Percentiles rank a stretch among this genome's conserved stretches.
Evolutionary conservation across 2,329 filamentous ascomycete genomes (phyloP).

Genomic region (Botrytis sinoallii): DNA sequence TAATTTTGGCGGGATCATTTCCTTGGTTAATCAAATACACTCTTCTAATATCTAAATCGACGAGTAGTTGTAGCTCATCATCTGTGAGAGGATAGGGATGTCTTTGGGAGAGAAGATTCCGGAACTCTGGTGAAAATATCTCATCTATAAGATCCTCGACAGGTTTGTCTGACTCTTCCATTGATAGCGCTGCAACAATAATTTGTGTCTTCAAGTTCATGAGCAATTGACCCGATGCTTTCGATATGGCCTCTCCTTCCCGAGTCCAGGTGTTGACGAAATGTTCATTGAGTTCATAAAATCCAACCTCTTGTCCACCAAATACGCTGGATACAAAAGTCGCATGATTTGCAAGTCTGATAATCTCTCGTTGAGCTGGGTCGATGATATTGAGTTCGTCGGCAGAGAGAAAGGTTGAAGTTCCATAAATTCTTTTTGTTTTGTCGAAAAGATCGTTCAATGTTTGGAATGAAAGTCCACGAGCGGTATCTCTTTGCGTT

Average conservation of each 20-base stretch:
- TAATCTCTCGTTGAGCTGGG: constrained; percentile 53
- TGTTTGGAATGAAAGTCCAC: constrained; percentile 59
- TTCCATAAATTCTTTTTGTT: constrained; percentile 59
- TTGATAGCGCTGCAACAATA: constrained; percentile 59
- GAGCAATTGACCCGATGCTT: constrained; percentile 58
- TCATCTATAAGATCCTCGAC: constrained; percentile 56
- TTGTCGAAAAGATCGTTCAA: constrained; percentile 62
- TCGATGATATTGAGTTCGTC: constrained; percentile 51
- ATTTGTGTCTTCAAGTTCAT: constrained; percentile 66
- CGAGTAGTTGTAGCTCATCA: constrained; percentile 58
- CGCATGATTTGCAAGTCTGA: constrained; percentile 62
- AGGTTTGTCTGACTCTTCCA: constrained; percentile 47
- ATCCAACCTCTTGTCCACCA: constrained; percentile 60
- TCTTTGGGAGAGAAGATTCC: constrained; percentile 50
- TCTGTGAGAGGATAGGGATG: constrained; percentile 55
- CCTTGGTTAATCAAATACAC: constrained; percentile 55
- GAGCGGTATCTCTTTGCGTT: constrained; percentile 51
- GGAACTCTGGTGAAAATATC: constrained; percentile 57
- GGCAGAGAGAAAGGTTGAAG: constrained; percentile 49
- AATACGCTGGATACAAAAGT: constrained; percentile 64
- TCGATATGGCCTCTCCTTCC: constrained; percentile 54
- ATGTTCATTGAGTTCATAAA: constrained; percentile 59
- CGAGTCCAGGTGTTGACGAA: constrained; percentile 64
- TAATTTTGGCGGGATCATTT: constrained; percentile 43
- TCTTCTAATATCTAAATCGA: constrained; percentile 51